phyloP scores from a whole-genome alignment of 768 basidiomycete species.

The Clitopilus passeckerianus region DNA sequence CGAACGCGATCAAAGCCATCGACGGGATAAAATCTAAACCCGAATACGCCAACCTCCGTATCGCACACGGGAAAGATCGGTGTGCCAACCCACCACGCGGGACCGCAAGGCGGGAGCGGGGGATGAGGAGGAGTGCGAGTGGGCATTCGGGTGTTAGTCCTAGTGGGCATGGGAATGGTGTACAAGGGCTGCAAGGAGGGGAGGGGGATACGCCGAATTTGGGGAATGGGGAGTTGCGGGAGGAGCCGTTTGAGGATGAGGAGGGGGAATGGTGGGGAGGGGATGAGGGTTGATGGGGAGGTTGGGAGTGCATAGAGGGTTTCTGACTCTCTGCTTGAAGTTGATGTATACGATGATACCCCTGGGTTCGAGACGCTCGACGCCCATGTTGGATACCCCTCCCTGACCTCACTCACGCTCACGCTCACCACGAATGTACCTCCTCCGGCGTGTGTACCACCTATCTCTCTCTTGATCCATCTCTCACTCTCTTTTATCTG shows the following conservation, averaged over 20 bases:
- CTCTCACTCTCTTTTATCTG: slow-evolving; percentile 11
- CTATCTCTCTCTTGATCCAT: slow-evolving; percentile 15
- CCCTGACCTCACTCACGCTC: neutral
- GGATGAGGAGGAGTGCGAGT: slow-evolving; percentile 35
- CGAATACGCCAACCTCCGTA: slow-evolving; percentile 84
- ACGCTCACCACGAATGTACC: no score
- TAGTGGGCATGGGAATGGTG: slow-evolving; percentile 17
- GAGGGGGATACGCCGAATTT: no score
- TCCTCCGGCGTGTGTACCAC: neutral
- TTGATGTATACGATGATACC: slow-evolving; percentile 19
- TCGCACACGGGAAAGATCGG: slow-evolving; percentile 93
- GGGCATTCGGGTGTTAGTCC: slow-evolving; percentile 26
- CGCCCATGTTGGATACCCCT: slow-evolving; percentile 7
- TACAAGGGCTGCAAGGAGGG: no score
- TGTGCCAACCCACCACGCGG: slow-evolving; percentile 91
- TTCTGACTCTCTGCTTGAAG: neutral
- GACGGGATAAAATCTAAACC: slow-evolving; percentile 90
- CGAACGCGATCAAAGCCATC: slow-evolving; percentile 97
- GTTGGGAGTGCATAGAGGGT: slow-evolving; percentile 9
- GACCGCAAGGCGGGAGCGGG: slow-evolving; percentile 62
- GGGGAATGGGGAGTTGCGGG: slow-evolving; percentile 7
- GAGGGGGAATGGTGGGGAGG: slow-evolving; percentile 23
- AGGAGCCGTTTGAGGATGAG: slow-evolving; percentile 29
- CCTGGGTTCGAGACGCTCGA: slow-evolving; percentile 1
- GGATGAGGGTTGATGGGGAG: slow-evolving; percentile 41